Base-by-base conservation (phyloP, 768 basidiomycete genomes). In the Boletus patriciae region DNA sequence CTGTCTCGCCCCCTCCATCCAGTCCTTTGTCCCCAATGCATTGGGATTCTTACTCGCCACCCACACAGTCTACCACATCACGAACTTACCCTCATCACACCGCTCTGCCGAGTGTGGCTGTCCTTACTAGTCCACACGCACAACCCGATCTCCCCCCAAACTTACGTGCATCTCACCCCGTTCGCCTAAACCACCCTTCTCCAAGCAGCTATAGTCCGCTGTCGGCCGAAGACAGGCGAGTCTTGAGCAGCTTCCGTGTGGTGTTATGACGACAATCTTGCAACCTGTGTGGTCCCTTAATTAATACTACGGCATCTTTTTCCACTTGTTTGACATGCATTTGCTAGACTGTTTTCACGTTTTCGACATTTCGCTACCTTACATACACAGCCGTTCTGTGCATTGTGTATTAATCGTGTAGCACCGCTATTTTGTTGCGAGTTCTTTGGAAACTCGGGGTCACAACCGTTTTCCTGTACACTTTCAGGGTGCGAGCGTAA, bases 191-290 rank as follows among this genome's bases (percentile, higher is more conserved):
- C 25, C 60, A 57, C n/a, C 70, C 65, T 46, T 62, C 66, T 18
- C 63, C 68, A 40, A 68, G 58, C 15, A 68, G 61, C 44, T 71
- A 75, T 74, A 33, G 76, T 72, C 59, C 75, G 74, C 47, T 83
- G 34, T 73, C 83, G 11, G 73, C 79, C 45, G 85, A 86, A 66
- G 85, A 86, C 67, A 79, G 78, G 54, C 77, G 83, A 52, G 81
- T 77, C n/a, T 66, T 86, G 52, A 78, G 77, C 59, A 80, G 81
- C 44, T 80, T 86, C 64, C 80, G 80, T 43, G 77, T 85, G 43
- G 76, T 78, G 25, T 67, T 84, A 49, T 85, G 70, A 72, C 54
- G 33, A 60, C 57, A 11, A 46, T 37, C 3, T 3, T 18, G 27
- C 21, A 11, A 16, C 19, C 18, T 21, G 12, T n/a, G 15, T 27